Evolutionary conservation across 768 basidiomycete species (phyloP), one percentile per base, ranked within the genome.

Genomic region (Mycena leptocephala): DNA sequence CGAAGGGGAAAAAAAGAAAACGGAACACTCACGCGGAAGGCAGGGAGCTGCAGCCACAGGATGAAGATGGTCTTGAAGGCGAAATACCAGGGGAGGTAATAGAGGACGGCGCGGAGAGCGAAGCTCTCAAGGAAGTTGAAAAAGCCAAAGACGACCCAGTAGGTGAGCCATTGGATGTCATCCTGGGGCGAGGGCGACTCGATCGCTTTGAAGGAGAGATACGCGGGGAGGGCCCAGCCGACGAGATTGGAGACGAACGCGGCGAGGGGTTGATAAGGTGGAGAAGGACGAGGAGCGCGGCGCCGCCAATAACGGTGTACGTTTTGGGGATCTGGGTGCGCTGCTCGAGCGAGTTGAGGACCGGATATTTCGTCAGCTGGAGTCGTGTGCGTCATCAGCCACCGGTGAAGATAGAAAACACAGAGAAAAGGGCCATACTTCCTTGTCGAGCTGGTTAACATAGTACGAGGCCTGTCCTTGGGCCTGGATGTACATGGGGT

Each of bases 121-220:
- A 98, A 90, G 81, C 92, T 94, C 88, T 99, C 98, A 75, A 95
- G 81, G 86, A 98, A 96, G 89, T 95, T 98, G 91, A 98, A 94
- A 85, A 93, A 95, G 69, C 96, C 97, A 80, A 98, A 97, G 68
- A 98, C 91, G 82, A 96, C 90, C 98, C 98, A 99, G 90, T 99
- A 99, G 3, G 97, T 98, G 82, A 99, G 90, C 97, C 97, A 99
- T 87, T 98, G 97, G 81, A 95, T 89, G 86, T 98, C 95, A 79
- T 98, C 96, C 79, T 93, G 90, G 74, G 93, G 89, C 3, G 91
- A 89, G n/a, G 96, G 95, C 6, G 90, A 86, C 86, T 99, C 98
- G 82, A 99, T 92, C 33, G 98, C 97, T 87, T 95, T 95, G 89
- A 99, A 92, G 65, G 97, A 98, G 84, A 98, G 92, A 85, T 96